Base-by-base conservation (phyloP, 1,139 yeast species). In the Pichia sp. region DNA sequence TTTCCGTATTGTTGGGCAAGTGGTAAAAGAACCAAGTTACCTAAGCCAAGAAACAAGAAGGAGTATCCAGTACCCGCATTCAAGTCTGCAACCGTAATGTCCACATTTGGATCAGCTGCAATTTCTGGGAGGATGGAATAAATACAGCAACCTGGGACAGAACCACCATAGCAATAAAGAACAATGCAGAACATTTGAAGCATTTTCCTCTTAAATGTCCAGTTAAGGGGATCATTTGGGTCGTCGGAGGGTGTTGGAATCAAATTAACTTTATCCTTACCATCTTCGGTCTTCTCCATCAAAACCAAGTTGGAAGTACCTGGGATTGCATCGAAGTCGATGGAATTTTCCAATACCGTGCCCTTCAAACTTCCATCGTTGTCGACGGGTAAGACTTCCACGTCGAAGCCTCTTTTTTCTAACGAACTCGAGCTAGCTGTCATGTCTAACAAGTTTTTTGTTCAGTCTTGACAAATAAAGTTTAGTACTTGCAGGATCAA, bases 221-320 rank as follows among this genome's bases (percentile, higher is more conserved):
- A 77, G 62, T 76, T 76, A 47, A 77, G 62, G 5, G 81, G 79
- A 61, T 77, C 80, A 57, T 78, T 74, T 19, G 80, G 79, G 59
- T 77, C 77, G 51, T 70, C 74, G 7, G 79, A 69, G 5, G 80
- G 80, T 8, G 72, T 72, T 5, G 80, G 80, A 54, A 73, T 69
- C 29, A 75, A 61, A 26, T 77, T 73, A 56, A 78, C 73, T 34
- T 56, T 48, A 8, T 72, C 75, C 10, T 68, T 64, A 53, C 65
- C 61, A 11, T 72, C 69, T 50, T 71, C 65, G 23, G 62, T 56
- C 7, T 64, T 67, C 31, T 59, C 58, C n/a, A 76, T 54, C 64
- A 82, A 87, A 16, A 84, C 79, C 49, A 84, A 71, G 55, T 80
- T 83, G 10, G 81, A 73, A 5, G 87, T 83, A 30, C 89, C 89